Evolutionary conservation across 371 early-diverging fungal genomes (phyloP), one percentile per base, ranked within the genome.

Genomic region (Lichtheimia ornata): DNA sequence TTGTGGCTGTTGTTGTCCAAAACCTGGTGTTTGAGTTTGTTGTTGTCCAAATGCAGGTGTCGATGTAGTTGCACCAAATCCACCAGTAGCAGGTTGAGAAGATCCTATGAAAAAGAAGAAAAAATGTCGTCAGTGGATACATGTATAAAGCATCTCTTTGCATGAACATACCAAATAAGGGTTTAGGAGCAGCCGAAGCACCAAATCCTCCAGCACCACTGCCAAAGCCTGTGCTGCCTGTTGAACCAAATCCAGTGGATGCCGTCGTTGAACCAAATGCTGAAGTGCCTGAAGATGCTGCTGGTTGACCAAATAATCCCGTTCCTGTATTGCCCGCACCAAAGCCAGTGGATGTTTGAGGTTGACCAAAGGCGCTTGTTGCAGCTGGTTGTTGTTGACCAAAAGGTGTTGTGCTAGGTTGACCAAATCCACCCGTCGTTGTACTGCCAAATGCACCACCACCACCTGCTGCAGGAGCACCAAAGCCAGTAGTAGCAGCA

Each of bases 381-480:
- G 63, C 61, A 11, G 76, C 53, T 1, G 76, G 53, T 45, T 69
- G 76, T 52, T 72, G 77, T 28, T 81, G 84, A 44, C 85, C 85
- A 70, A 85, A 85, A 14, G 74, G 76, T 2, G 74, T 62, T 30
- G 70, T 64, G 15, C 61, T 70, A 12, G 66, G 28, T 45, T 54
- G 53, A 13, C 73, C 79, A 69, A 74, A 77, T 30, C 66, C 70
- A 15, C 45, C 35, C 13, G 70, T 62, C 42, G 53, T 65, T 11
- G 83, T 54, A 22, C 64, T 62, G 53, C 67, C 59, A n/a, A 76
- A 61, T 25, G 76, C 75, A 28, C 85, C 85, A 69, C 82, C 83
- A 5, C 72, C 81, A 2, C 60, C 60, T 20, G 64, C 25, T 22
- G 67, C 57, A 42, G 65, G 24, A 20, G 61, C 60, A 15, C 82